A percentile compares a stretch with the other conserved stretches of the same genome.
Conservation (phyloP, 2,329 filamentous ascomycete genomes). For the Stagonosporopsis vannaccii region DNA sequence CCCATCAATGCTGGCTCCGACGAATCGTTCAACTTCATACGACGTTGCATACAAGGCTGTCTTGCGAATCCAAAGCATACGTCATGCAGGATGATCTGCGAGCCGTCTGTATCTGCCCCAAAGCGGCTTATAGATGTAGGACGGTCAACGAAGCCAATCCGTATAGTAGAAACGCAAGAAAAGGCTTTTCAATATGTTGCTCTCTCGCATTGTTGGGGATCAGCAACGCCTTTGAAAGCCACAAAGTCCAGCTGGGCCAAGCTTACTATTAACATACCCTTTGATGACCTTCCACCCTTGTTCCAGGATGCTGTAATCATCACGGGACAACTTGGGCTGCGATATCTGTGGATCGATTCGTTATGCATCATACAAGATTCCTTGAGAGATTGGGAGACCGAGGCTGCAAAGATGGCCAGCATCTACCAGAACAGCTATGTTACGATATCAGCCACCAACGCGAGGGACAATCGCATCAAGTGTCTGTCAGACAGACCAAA, state of each 20-base stretch:
- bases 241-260: constrained; percentile 41
- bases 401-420: constrained; percentile 44
- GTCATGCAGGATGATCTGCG: constrained; percentile 31
- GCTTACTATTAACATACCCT: constrained; percentile 35
- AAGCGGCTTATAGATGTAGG: constrained; percentile 45
- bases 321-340: constrained; percentile 41
- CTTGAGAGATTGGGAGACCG: constrained; percentile 43
- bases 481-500: constrained; percentile 39
- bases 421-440: constrained; percentile 46
- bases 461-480: constrained; percentile 27
- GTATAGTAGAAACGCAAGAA: constrained; percentile 42
- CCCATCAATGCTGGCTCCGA: constrained; percentile 42
- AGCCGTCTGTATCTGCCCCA: constrained; percentile 29
- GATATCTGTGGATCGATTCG: constrained; percentile 47
- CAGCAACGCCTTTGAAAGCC: constrained; percentile 29
- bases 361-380: constrained; percentile 48
- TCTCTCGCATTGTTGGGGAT: constrained; percentile 45
- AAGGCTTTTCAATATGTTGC: constrained; percentile 40
- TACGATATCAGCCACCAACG: constrained; percentile 41
- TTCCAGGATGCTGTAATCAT: constrained; percentile 42
- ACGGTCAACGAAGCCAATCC: constrained; percentile 36
- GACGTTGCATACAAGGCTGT: constrained; percentile 43
- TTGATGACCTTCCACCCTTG: constrained; percentile 35
- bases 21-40: constrained; percentile 43
- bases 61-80: constrained; percentile 41